Evolutionary conservation across 2,329 filamentous ascomycete genomes (phyloP), one percentile per base, ranked within the genome.

Genomic region (Chalaropsis thielavioides): DNA sequence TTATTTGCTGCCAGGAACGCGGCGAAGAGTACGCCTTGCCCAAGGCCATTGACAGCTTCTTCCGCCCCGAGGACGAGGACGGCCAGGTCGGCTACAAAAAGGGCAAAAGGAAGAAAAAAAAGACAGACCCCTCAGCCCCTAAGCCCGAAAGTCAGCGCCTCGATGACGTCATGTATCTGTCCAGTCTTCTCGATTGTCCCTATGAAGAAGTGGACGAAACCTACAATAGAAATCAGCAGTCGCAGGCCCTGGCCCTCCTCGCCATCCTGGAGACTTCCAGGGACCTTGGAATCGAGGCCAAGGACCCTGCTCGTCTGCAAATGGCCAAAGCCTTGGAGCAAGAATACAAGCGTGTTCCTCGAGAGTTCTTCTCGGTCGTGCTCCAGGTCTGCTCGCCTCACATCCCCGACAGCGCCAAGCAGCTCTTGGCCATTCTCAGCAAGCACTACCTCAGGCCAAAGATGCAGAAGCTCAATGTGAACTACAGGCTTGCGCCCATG

Each of bases 41-140:
- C 1, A 92, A 88, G 72, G 89, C 91, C 0, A 78, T 96, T n/a
- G 90, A 96, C 66, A 90, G 83, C 0, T 96, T 96, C 72, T 84
- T 83, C 24, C 79, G 83, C 46, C 80, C 80, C 0, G 80, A 83
- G 17, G 75, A 79, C 17, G 73, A 75, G 0, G 72, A 41, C n/a
- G n/a, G 8, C 0, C 72, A 6, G 19, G 19, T 15, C 72, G 67
- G 63, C 22, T 67, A 68, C 6, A 71, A 68, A 35, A 79, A 77
- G 67, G 73, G 72, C 41, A 80, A 77, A 68, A 75, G 71, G 66
- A 77, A 76, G 67, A 74, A 69, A 27, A 75, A 71, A 46, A 71
- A 71, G 66, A 75, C 73, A 66, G 69, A 49, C 67, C 24, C 61
- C 62, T 44, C 38, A 19, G 10, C 10, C 15, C 17, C 17, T 6